A percentile compares a stretch with the other conserved stretches of the same genome.
phyloP scores from a whole-genome alignment of 2,329 filamentous ascomycete species.

The Zopfia rhizophila region DNA sequence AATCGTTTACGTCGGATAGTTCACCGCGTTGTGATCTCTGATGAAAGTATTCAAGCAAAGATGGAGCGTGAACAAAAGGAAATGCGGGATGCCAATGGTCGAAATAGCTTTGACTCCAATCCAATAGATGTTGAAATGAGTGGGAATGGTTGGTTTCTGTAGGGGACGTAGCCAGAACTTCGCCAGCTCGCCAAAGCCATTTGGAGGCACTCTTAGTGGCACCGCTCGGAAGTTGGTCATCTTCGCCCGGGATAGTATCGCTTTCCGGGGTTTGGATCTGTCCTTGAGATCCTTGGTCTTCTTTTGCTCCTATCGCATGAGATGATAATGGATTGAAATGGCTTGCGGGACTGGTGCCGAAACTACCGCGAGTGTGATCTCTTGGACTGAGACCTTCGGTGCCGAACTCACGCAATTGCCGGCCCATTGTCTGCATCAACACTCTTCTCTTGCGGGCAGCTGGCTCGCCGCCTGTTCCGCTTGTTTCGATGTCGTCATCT shows the following conservation, averaged over 20 bases:
- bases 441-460: conserved; percentile 31
- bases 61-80: conserved; percentile 36
- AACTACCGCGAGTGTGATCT: conserved; percentile 27
- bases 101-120: conserved; percentile 40
- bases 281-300: too few species aligned
- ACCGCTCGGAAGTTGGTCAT: conserved; percentile 31
- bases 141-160: too few species aligned
- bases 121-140: conserved; percentile 33
- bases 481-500: conserved; percentile 16
- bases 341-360: conserved; percentile 31
- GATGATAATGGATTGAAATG: too few species aligned
- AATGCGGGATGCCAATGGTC: conserved; percentile 41
- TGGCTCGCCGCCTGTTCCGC: conserved; percentile 8
- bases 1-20: conserved; percentile 4
- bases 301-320: too few species aligned
- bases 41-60: conserved; percentile 30
- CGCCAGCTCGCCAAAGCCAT: conserved; percentile 31
- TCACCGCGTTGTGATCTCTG: conserved; percentile 12
- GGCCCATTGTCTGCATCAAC: conserved; percentile 38
- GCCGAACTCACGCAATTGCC: conserved; percentile 37
- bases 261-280: conserved; percentile 27
- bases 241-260: conserved; percentile 31
- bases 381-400: conserved; percentile 33
- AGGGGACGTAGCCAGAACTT: conserved; percentile 19
- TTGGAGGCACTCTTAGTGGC: conserved; percentile 31